Evolutionary conservation across 2,329 filamentous ascomycete genomes (phyloP).

Genomic region (Coniosporium tulheliwenetii): DNA sequence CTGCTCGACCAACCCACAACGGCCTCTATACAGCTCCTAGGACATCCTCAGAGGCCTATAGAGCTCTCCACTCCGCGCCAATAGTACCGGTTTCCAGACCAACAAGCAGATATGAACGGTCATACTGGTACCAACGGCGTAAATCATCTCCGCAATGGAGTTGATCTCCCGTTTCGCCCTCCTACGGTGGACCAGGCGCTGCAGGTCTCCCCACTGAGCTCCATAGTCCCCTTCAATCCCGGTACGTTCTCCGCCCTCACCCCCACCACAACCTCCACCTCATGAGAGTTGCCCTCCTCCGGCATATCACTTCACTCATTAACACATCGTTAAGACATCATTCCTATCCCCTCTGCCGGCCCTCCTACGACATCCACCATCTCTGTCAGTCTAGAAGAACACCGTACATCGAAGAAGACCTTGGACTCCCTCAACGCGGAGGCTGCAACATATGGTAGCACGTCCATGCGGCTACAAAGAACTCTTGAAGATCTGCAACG

Average conservation of each 20-base stretch:
- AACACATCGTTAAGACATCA: constrained; percentile 19
- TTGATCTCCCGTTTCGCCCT: constrained; percentile 19
- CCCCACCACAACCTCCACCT: not conserved
- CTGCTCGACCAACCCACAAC: no score
- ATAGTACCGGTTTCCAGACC: no score
- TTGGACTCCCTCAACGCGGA: constrained; percentile 59
- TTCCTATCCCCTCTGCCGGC: constrained; percentile 27
- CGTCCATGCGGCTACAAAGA: constrained; percentile 52
- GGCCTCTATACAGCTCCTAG: no score
- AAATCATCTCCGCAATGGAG: constrained; percentile 17
- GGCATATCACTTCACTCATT: constrained; percentile 1
- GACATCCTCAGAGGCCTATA: no score
- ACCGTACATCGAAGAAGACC: constrained; percentile 32
- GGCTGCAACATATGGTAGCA: constrained; percentile 39
- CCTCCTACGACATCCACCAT: constrained; percentile 21
- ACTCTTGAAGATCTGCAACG: constrained; percentile 60
- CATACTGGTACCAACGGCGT: constrained; percentile 8
- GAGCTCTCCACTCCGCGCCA: no score
- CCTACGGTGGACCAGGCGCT: constrained; percentile 56
- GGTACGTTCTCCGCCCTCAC: constrained; percentile 31
- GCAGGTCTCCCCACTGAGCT: constrained; percentile 69
- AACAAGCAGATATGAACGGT: constrained; percentile 2
- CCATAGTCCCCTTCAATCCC: constrained; percentile 62
- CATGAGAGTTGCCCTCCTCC: no score
- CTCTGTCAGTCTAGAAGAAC: constrained; percentile 26